These are phyloP conservation scores for Sclerotinia borealis DNA, from an alignment of 2,329 filamentous ascomycete genomes.

Conservation along the genomic window DNA sequence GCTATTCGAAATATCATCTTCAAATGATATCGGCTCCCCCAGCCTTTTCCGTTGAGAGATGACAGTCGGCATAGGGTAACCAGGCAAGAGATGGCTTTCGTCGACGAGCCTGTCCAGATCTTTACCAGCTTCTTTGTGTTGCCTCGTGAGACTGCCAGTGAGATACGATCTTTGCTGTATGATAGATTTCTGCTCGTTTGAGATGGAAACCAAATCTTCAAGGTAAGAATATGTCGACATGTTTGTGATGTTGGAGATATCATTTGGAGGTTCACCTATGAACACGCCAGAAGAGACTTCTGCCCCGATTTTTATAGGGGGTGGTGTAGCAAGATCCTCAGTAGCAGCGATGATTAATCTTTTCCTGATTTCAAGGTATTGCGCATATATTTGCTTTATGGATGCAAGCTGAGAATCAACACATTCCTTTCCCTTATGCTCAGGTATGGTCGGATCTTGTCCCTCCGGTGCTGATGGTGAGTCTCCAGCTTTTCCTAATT, in stretches of 20 bases:
- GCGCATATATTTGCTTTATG: slow-evolving; percentile 49
- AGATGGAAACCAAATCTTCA: slow-evolving; percentile 45
- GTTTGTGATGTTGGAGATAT: slow-evolving; percentile 7
- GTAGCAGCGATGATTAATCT: slow-evolving; percentile 37
- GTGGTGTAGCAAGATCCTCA: slow-evolving; percentile 11
- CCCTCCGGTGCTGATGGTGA: slow-evolving; percentile 32
- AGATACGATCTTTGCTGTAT: slow-evolving; percentile 55
- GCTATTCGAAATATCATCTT: slow-evolving; percentile 37
- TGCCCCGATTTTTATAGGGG: not conserved
- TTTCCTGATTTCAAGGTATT: slow-evolving; percentile 46
- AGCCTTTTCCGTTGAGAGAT: slow-evolving; percentile 18
- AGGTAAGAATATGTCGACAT: slow-evolving; percentile 48
- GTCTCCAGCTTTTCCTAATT: slow-evolving; percentile 46
- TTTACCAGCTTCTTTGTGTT: slow-evolving; percentile 46
- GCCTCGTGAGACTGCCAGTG: slow-evolving; percentile 43
- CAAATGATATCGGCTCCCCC: slow-evolving; percentile 38
- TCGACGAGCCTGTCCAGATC: slow-evolving; percentile 49
- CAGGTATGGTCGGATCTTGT: not conserved
- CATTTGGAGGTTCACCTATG: slow-evolving; percentile 3
- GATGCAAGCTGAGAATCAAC: slow-evolving; percentile 19
- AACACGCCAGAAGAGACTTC: not conserved
- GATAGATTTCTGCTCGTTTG: slow-evolving; percentile 50
- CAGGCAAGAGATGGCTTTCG: slow-evolving; percentile 55
- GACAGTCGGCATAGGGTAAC: slow-evolving; percentile 40
- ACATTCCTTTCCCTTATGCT: slow-evolving; percentile 22